Percentiles rank a stretch among this genome's conserved stretches.
phyloP scores from a whole-genome alignment of 768 basidiomycete species.

The Tricholoma bakamatsutake region DNA sequence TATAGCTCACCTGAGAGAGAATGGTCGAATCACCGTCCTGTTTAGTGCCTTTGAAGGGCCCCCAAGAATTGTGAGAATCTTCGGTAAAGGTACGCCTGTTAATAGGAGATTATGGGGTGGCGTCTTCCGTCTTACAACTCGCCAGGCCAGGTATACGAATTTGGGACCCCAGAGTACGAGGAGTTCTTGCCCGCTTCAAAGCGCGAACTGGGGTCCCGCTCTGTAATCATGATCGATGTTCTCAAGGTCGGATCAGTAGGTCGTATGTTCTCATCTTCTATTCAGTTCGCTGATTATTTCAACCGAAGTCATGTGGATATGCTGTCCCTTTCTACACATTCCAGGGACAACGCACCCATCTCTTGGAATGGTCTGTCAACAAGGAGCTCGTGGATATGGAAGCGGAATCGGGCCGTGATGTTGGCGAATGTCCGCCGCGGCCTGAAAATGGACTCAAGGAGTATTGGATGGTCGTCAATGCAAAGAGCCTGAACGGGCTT shows the following conservation, averaged over 20 bases:
- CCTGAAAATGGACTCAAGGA: constrained; percentile 39
- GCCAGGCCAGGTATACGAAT: constrained; percentile 54
- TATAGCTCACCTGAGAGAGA: constrained; percentile 50
- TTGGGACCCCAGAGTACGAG: constrained; percentile 58
- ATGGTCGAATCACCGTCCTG: constrained; percentile 53
- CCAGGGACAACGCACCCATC: constrained; percentile 46
- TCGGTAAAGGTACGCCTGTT: constrained; percentile 43
- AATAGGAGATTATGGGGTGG: not conserved
- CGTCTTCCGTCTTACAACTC: not conserved
- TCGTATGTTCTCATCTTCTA: not conserved
- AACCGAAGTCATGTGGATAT: constrained; percentile 57
- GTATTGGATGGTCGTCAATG: constrained; percentile 51
- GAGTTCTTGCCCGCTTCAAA: constrained; percentile 37
- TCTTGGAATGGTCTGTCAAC: constrained; percentile 37
- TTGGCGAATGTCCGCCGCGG: constrained; percentile 7
- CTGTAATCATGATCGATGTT: constrained; percentile 55
- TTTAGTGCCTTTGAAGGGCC: constrained; percentile 61
- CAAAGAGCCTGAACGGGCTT: constrained; percentile 50
- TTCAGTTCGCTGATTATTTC: not conserved
- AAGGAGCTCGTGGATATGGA: constrained; percentile 38
- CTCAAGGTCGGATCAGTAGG: constrained; percentile 48
- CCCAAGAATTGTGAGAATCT: constrained; percentile 51
- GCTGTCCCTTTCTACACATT: constrained; percentile 58
- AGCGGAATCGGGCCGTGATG: constrained; percentile 9
- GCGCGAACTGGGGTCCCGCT: constrained; percentile 52